These are phyloP conservation scores for Catharanthus roseus DNA, from an alignment of 257 asterid species.

Conservation along the genomic window DNA sequence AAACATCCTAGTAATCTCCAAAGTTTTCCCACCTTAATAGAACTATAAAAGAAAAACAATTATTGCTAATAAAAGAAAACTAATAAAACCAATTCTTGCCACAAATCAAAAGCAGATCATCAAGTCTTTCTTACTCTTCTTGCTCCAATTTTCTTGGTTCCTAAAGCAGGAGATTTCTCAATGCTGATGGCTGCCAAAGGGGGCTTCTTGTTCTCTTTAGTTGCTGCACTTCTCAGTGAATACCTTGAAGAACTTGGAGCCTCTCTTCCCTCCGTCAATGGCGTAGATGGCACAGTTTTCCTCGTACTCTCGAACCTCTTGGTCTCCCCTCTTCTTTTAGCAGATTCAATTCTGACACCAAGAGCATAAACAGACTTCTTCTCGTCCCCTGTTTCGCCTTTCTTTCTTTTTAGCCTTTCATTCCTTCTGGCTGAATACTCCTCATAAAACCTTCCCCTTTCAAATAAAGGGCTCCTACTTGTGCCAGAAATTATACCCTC, in stretches of 20 bases:
- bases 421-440: constrained; percentile 79
- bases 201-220: constrained; percentile 73
- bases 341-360: constrained; percentile 74
- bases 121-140: constrained; percentile 44
- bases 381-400: constrained; percentile 47
- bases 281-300: constrained; percentile 44
- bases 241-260: constrained; percentile 63
- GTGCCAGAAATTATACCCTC: constrained; percentile 7
- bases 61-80: neutral
- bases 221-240: constrained; percentile 50
- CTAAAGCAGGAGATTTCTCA: constrained; percentile 44
- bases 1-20: neutral
- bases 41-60: neutral
- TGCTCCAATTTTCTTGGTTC: constrained; percentile 41
- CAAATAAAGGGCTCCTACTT: constrained; percentile 53
- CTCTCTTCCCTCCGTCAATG: constrained; percentile 45
- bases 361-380: constrained; percentile 55
- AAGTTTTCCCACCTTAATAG: neutral
- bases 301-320: constrained; percentile 40
- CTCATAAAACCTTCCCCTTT: constrained; percentile 82
- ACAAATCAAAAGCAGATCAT: constrained; percentile 2
- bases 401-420: constrained; percentile 84
- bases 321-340: constrained; percentile 58
- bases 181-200: constrained; percentile 32
- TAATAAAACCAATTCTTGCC: neutral